Conservation (phyloP, 2,329 filamentous ascomycete genomes). For the Claviceps sorghi region DNA sequence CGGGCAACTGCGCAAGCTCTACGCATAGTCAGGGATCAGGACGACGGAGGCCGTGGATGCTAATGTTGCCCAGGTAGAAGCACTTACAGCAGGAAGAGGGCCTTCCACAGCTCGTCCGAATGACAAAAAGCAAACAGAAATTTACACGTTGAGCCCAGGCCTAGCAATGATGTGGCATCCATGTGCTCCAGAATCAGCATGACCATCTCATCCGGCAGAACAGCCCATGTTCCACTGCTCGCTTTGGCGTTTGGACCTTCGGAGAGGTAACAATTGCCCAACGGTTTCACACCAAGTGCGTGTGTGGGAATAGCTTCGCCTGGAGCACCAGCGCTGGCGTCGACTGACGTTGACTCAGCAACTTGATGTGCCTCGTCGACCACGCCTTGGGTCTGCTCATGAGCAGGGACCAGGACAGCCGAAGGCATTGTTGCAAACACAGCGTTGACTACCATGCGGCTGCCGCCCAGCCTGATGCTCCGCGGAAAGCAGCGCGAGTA, state of each 20-base stretch:
- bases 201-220: constrained; percentile 69
- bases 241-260: constrained; percentile 50
- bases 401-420: background rate
- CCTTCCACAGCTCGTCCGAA: constrained; percentile 80
- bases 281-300: constrained; percentile 70
- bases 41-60: background rate
- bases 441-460: background rate
- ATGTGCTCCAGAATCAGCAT: constrained; percentile 62
- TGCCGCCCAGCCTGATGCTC: background rate
- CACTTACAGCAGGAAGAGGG: constrained; percentile 70
- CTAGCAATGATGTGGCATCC: constrained; percentile 45
- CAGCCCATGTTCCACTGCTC: constrained; percentile 48
- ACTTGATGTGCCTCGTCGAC: background rate
- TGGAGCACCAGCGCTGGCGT: background rate
- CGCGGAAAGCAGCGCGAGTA: background rate
- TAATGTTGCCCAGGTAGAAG: background rate
- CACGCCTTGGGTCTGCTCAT: background rate
- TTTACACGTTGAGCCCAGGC: constrained; percentile 64
- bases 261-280: constrained; percentile 66
- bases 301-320: constrained; percentile 53
- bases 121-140: constrained; percentile 75
- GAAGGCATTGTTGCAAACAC: constrained; percentile 3
- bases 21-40: background rate
- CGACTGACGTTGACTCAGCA: background rate
- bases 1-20: constrained; percentile 6